Conservation (phyloP, 768 basidiomycete genomes). For the Sarcodon aspratus region DNA sequence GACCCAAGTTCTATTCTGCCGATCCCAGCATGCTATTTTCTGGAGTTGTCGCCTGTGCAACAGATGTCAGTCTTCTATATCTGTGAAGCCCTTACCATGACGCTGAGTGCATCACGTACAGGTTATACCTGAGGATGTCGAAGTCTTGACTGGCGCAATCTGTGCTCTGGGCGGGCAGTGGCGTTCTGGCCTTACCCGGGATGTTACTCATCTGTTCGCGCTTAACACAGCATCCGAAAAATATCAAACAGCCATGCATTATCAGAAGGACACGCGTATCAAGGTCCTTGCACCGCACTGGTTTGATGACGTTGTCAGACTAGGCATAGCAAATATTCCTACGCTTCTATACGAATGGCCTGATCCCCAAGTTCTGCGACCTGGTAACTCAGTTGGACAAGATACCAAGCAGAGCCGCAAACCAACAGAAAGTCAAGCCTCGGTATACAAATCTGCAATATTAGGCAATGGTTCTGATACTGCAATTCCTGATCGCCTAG, state of each 20-base stretch:
- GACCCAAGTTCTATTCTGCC: conserved; percentile 57
- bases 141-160: conserved; percentile 64
- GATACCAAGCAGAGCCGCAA: conserved; percentile 18
- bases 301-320: conserved; percentile 72
- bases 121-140: conserved; percentile 55
- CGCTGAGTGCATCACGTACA: conserved; percentile 12
- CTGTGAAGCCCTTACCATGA: background rate
- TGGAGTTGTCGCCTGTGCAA: conserved; percentile 62
- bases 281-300: conserved; percentile 80
- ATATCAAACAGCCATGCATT: conserved; percentile 42
- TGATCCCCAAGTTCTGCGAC: conserved; percentile 41
- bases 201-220: conserved; percentile 82
- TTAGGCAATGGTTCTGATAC: background rate
- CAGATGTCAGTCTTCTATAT: conserved; percentile 37
- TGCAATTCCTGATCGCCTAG: conserved; percentile 2
- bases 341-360: conserved; percentile 64
- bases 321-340: conserved; percentile 34
- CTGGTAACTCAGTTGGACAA: conserved; percentile 14
- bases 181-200: conserved; percentile 64
- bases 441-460: conserved; percentile 23
- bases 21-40: conserved; percentile 77
- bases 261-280: conserved; percentile 44
- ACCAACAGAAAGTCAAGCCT: conserved; percentile 19
- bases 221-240: conserved; percentile 31
- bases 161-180: conserved; percentile 74